A percentile compares a stretch with the other conserved stretches of the same genome.
phyloP scores from a whole-genome alignment of 495 filamentous ascomycete genomes.

The Penicillium pancosmium region DNA sequence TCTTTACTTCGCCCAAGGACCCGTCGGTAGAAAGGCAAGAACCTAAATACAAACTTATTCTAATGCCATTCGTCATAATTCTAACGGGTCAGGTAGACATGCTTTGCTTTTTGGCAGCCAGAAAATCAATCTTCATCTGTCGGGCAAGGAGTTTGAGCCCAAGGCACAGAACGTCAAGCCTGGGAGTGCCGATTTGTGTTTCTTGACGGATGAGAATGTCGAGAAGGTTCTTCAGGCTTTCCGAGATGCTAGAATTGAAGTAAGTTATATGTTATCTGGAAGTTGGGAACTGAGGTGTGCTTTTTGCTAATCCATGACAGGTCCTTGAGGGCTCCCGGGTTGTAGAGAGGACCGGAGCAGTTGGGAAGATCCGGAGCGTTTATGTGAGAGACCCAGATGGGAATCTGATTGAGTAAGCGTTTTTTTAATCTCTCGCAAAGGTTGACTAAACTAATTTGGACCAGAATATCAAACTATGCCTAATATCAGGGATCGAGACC shows the following conservation, averaged over 20 bases:
- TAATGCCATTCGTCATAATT: background rate
- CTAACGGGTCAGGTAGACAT: conserved; percentile 34
- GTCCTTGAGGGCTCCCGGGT: conserved; percentile 47
- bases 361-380: conserved; percentile 53
- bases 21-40: conserved; percentile 29
- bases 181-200: conserved; percentile 58
- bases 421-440: background rate
- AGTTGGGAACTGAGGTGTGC: too few relatives aligned
- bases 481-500: conserved; percentile 25
- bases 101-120: conserved; percentile 53
- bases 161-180: conserved; percentile 50
- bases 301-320: conserved; percentile 16
- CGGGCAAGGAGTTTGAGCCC: conserved; percentile 56
- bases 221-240: conserved; percentile 38
- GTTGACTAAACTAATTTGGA: too few relatives aligned
- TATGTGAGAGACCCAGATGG: conserved; percentile 60
- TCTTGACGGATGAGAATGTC: conserved; percentile 49
- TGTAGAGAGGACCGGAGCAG: conserved; percentile 53
- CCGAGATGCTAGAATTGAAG: conserved; percentile 41
- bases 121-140: conserved; percentile 58
- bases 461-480: conserved; percentile 28
- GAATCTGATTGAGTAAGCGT: conserved; percentile 56
- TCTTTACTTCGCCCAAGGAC: conserved; percentile 41
- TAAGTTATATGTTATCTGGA: conserved; percentile 8
- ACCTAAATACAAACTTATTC: background rate